phyloP scores from a whole-genome alignment of 202 grass and related monocot genomes.

The Dendrocalamus latiflorus region DNA sequence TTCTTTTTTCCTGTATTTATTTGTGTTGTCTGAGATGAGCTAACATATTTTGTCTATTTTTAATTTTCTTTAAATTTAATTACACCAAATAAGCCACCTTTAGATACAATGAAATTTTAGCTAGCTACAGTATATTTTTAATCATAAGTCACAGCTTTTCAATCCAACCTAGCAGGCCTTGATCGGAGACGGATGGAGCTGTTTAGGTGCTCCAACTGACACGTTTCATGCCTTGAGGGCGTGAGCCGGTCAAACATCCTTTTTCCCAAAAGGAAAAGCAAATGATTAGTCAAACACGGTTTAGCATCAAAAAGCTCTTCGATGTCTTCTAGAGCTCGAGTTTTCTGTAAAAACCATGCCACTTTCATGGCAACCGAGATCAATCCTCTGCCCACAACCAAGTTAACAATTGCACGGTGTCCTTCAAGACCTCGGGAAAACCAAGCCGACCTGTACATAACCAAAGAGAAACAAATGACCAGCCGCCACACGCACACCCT shows the following conservation, averaged over 20 bases:
- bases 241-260: neutral
- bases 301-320: conserved; percentile 24
- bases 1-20: no score
- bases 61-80: no score
- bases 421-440: neutral
- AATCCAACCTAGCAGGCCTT: no score
- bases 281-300: conserved; percentile 32
- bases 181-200: neutral
- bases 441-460: neutral
- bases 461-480: conserved; percentile 6
- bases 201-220: neutral
- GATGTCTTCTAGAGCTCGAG: conserved; percentile 29
- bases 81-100: no score
- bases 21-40: no score
- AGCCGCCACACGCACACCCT: conserved; percentile 31
- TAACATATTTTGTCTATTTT: no score
- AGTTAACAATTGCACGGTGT: neutral
- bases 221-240: neutral
- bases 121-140: no score
- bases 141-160: no score
- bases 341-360: neutral
- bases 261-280: neutral
- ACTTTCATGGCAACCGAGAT: neutral
- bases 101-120: no score
- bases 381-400: conserved; percentile 12